These are phyloP conservation scores for Arthrobotrys megalospora DNA, from an alignment of 2,329 filamentous ascomycete species.

Conservation along the genomic window DNA sequence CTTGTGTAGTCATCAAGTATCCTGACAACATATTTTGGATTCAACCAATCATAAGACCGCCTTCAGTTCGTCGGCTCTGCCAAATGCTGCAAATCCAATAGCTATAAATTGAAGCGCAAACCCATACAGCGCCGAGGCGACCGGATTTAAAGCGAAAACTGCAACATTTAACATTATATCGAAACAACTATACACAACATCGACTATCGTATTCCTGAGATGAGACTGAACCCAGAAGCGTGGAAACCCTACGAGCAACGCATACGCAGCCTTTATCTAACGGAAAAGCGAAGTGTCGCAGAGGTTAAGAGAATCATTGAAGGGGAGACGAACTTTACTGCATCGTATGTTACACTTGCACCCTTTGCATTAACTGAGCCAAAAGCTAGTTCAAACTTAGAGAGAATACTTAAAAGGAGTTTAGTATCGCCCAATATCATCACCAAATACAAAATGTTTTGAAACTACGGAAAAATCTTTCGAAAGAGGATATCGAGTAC, in stretches of 20 bases:
- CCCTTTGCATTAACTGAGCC: background rate
- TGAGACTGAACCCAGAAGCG: background rate
- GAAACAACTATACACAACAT: too few relatives aligned
- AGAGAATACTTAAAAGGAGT: background rate
- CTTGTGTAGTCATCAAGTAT: too few relatives aligned
- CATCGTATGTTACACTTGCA: slow-evolving; percentile 9
- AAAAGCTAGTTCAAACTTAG: too few relatives aligned
- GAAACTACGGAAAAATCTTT: slow-evolving; percentile 20
- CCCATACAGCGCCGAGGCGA: too few relatives aligned
- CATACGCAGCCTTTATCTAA: slow-evolving; percentile 1
- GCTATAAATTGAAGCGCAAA: too few relatives aligned
- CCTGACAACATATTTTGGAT: background rate
- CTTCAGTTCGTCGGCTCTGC: too few relatives aligned
- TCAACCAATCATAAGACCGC: background rate
- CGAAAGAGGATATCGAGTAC: slow-evolving; percentile 14
- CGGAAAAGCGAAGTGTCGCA: background rate
- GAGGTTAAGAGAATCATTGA: slow-evolving; percentile 4
- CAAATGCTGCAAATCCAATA: too few relatives aligned
- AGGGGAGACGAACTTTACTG: background rate
- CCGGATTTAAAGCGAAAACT: too few relatives aligned
- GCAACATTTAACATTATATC: too few relatives aligned
- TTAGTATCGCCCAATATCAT: slow-evolving; percentile 15
- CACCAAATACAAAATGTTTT: slow-evolving; percentile 19
- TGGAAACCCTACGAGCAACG: slow-evolving; percentile 13
- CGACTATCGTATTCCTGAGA: background rate